A percentile compares a stretch with the other conserved stretches of the same genome.
Evolutionary conservation across 2,329 filamentous ascomycete genomes (phyloP).

Genomic region (Aspergillus pseudotamarii): DNA sequence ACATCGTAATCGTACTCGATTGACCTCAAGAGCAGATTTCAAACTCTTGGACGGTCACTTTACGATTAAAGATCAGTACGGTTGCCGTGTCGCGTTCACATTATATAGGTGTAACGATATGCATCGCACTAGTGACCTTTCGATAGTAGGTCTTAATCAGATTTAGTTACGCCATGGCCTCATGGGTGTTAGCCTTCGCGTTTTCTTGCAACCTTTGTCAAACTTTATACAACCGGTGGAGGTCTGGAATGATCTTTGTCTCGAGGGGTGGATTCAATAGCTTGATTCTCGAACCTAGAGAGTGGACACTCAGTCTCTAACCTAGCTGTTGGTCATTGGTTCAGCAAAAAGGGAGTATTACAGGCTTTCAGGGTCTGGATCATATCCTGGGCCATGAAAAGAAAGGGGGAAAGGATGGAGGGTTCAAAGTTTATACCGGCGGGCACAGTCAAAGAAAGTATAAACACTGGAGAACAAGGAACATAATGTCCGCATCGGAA

Average conservation of each 20-base stretch:
- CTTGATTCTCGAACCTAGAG: not conserved
- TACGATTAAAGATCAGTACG: too few species aligned
- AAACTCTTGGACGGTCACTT: too few species aligned
- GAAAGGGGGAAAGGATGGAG: not conserved
- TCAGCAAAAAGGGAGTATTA: not conserved
- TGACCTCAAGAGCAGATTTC: too few species aligned
- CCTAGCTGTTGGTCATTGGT: not conserved
- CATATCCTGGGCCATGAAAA: not conserved
- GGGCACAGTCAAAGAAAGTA: not conserved
- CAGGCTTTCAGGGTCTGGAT: not conserved
- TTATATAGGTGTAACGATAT: too few species aligned
- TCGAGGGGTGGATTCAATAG: not conserved
- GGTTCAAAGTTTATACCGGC: not conserved
- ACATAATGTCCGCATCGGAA: not conserved
- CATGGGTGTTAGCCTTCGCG: not conserved
- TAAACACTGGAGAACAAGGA: too few species aligned
- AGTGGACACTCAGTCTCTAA: not conserved
- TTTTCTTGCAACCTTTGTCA: not conserved
- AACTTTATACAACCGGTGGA: too few species aligned
- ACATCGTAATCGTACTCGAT: too few species aligned
- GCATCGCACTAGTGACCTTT: too few species aligned
- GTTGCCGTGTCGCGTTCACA: too few species aligned
- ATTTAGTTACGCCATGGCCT: not conserved
- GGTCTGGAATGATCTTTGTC: not conserved
- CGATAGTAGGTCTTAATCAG: not conserved